These are phyloP conservation scores for Verticillium klebahnii DNA, from an alignment of 2,329 filamentous ascomycete genomes.

Conservation along the genomic window DNA sequence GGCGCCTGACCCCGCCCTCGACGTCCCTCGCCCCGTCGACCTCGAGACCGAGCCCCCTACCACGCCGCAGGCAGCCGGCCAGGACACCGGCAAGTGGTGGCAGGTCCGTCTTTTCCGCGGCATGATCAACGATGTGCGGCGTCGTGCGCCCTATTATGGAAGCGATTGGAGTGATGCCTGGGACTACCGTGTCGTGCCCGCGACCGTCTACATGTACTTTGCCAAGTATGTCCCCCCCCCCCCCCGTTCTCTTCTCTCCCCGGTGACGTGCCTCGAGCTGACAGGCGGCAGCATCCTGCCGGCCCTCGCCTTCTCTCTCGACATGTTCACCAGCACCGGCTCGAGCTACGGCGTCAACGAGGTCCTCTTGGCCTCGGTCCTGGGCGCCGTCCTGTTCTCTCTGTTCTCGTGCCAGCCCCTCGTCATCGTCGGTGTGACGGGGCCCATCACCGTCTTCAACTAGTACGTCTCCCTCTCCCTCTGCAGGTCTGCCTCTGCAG, in stretches of 20 bases:
- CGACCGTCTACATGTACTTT: slow-evolving; percentile 92
- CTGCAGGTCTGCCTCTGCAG: no score
- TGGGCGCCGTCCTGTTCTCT: slow-evolving; percentile 78
- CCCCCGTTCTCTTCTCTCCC: no score
- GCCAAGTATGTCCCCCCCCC: slow-evolving; percentile 60
- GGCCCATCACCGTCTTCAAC: slow-evolving; percentile 91
- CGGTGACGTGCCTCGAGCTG: no score
- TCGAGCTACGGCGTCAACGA: slow-evolving; percentile 88
- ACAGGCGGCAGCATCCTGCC: slow-evolving; percentile 64
- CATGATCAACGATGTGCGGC: slow-evolving; percentile 73
- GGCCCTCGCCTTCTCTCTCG: slow-evolving; percentile 81
- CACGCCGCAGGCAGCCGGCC: background rate
- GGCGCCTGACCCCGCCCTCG: background rate
- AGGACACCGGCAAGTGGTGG: slow-evolving; percentile 56
- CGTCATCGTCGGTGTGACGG: slow-evolving; percentile 87
- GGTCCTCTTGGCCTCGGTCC: slow-evolving; percentile 78
- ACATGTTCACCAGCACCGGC: slow-evolving; percentile 87
- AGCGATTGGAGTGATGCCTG: slow-evolving; percentile 85
- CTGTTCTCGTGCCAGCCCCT: slow-evolving; percentile 77
- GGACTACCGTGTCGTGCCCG: slow-evolving; percentile 85
- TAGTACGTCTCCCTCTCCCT: slow-evolving; percentile 47
- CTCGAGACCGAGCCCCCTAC: background rate
- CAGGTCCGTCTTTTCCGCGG: slow-evolving; percentile 70
- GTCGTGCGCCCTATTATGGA: slow-evolving; percentile 70
- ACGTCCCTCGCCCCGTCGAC: background rate